Evolutionary conservation across 148 eudicot species (phyloP).

Genomic region (Persicaria maculosa): DNA sequence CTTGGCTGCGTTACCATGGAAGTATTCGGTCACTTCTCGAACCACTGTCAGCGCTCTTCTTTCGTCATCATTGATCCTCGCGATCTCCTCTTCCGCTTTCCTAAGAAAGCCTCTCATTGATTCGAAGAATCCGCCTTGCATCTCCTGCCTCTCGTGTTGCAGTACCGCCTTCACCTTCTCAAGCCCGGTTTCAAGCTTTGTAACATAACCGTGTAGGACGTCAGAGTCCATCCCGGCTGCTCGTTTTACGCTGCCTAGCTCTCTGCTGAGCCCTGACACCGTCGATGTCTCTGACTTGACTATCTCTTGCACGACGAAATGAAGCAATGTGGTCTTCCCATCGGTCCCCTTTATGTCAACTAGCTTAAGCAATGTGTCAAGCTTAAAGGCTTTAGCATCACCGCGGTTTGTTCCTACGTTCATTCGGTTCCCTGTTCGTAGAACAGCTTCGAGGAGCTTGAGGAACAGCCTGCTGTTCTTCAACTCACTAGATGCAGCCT

Average conservation of each 20-base stretch:
- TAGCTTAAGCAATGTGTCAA: conserved; percentile 79
- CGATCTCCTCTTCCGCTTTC: conserved; percentile 33
- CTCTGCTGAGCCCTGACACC: conserved; percentile 70
- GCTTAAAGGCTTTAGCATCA: conserved; percentile 84
- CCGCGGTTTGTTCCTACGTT: conserved; percentile 97
- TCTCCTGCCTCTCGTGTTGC: conserved; percentile 37
- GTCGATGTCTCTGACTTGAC: conserved; percentile 62
- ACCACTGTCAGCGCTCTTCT: conserved; percentile 37
- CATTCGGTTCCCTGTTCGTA: conserved; percentile 95
- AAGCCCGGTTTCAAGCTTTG: conserved; percentile 82
- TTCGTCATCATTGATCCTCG: conserved; percentile 36
- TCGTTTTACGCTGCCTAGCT: conserved; percentile 65
- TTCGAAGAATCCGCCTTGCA: conserved; percentile 24
- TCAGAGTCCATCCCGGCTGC: conserved; percentile 97
- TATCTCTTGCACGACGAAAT: conserved; percentile 98
- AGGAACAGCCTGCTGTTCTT: conserved; percentile 84
- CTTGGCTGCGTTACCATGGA: conserved; percentile 45
- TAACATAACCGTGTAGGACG: conserved; percentile 68
- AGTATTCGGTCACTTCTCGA: conserved; percentile 44
- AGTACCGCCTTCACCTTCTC: conserved; percentile 51
- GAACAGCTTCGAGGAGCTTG: conserved; percentile 93
- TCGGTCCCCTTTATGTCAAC: conserved; percentile 91
- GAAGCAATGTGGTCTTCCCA: conserved; percentile 93
- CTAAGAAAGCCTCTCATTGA: conserved; percentile 38
- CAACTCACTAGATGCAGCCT: conserved; percentile 83